phyloP scores from a whole-genome alignment of 2,329 filamentous ascomycete species.

The Fusarium chaquense region DNA sequence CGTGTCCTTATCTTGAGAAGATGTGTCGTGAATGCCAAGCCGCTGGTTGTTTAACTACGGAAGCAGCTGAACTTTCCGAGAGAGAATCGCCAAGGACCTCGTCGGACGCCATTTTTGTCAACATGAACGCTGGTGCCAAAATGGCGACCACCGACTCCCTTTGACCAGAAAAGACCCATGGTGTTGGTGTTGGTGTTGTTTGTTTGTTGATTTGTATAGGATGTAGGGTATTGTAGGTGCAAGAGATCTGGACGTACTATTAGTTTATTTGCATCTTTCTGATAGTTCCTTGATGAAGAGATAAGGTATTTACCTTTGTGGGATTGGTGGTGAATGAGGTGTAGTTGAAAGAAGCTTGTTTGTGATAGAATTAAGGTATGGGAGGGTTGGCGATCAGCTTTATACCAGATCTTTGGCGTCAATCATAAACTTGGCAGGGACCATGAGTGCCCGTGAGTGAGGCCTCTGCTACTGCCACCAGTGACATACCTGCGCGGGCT shows the following conservation, averaged over 20 bases:
- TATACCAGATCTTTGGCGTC: slow-evolving; percentile 36
- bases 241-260: slow-evolving; percentile 7
- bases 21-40: neutral
- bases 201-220: slow-evolving; percentile 3
- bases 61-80: slow-evolving; percentile 66
- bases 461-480: slow-evolving; percentile 22
- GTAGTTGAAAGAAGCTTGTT: slow-evolving; percentile 45
- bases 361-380: slow-evolving; percentile 38
- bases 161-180: slow-evolving; percentile 64
- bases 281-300: neutral
- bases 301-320: slow-evolving; percentile 11
- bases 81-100: slow-evolving; percentile 64
- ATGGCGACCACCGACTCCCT: slow-evolving; percentile 60
- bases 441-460: slow-evolving; percentile 16
- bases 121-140: slow-evolving; percentile 64
- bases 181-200: slow-evolving; percentile 2
- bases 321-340: slow-evolving; percentile 1
- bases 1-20: neutral
- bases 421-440: slow-evolving; percentile 44
- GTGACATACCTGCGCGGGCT: slow-evolving; percentile 11
- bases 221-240: neutral
- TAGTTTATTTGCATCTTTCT: neutral
- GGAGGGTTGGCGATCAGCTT: slow-evolving; percentile 35
- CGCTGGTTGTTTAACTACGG: slow-evolving; percentile 46
- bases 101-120: slow-evolving; percentile 60